Conservation (phyloP, 2,329 filamentous ascomycete genomes). For the Didymosphaeria variabile region DNA sequence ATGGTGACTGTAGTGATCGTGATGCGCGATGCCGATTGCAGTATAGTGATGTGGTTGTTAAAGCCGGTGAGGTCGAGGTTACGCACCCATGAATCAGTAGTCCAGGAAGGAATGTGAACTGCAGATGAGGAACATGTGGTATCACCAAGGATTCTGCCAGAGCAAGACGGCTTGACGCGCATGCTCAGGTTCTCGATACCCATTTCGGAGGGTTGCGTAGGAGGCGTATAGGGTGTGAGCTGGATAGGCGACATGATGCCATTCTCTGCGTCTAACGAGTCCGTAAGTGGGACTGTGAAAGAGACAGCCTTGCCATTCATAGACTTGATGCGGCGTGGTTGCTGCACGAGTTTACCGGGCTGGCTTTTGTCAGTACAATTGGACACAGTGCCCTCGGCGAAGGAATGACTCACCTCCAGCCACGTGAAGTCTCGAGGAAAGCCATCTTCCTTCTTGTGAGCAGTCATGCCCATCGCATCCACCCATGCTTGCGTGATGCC, state of each 20-base stretch:
- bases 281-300: conserved; percentile 19
- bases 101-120: conserved; percentile 14
- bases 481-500: conserved; percentile 18
- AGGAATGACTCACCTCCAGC: conserved; percentile 3
- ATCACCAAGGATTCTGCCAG: conserved; percentile 15
- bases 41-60: conserved; percentile 17
- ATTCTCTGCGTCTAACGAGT: conserved; percentile 15
- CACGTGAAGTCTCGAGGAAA: neutral
- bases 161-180: conserved; percentile 18
- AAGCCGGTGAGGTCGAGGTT: conserved; percentile 22
- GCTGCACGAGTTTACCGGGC: conserved; percentile 12
- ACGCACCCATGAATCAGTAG: conserved; percentile 21
- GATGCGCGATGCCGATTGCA: conserved; percentile 15
- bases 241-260: conserved; percentile 18
- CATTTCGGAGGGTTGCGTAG: conserved; percentile 18
- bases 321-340: conserved; percentile 15
- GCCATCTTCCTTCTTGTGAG: conserved; percentile 7
- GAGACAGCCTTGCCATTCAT: conserved; percentile 21
- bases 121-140: conserved; percentile 11
- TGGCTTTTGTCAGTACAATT: neutral
- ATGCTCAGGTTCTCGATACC: conserved; percentile 22
- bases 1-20: conserved; percentile 17
- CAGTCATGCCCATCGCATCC: conserved; percentile 20
- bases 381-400: neutral
- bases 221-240: conserved; percentile 18